Conservation (phyloP, 2,329 filamentous ascomycete genomes). For the Aspergillus thermomutatus region DNA sequence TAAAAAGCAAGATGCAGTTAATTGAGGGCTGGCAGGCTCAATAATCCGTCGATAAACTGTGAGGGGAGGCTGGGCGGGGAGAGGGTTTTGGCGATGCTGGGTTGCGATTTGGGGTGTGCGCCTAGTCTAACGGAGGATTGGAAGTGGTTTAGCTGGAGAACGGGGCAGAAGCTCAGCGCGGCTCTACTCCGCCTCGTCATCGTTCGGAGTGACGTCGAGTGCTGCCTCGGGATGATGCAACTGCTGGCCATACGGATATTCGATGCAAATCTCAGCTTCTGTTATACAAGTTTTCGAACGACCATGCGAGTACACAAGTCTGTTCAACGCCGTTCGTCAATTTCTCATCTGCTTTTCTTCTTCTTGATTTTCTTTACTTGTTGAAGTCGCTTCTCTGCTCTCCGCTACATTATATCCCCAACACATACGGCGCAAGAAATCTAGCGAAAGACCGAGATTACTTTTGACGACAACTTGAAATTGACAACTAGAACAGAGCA, state of each 20-base stretch:
- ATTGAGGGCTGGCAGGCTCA: slow-evolving; percentile 11
- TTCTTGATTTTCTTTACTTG: background rate
- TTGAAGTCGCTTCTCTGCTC: background rate
- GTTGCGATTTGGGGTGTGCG: background rate
- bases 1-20: background rate
- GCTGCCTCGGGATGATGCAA: background rate
- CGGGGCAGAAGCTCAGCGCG: background rate
- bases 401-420: background rate
- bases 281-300: background rate
- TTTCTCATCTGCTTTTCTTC: background rate
- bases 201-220: background rate
- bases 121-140: background rate
- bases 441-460: background rate
- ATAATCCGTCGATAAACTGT: slow-evolving; percentile 1
- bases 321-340: background rate
- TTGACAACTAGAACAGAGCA: slow-evolving; percentile 21
- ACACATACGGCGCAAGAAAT: background rate
- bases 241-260: background rate
- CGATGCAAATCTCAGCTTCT: background rate
- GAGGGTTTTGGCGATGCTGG: slow-evolving; percentile 8
- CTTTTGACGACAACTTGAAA: slow-evolving; percentile 13
- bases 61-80: slow-evolving; percentile 19
- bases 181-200: background rate
- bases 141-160: slow-evolving; percentile 2
- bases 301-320: background rate